These are phyloP conservation scores for Mycena albidolilacea DNA, from an alignment of 768 basidiomycete genomes.

Conservation along the genomic window DNA sequence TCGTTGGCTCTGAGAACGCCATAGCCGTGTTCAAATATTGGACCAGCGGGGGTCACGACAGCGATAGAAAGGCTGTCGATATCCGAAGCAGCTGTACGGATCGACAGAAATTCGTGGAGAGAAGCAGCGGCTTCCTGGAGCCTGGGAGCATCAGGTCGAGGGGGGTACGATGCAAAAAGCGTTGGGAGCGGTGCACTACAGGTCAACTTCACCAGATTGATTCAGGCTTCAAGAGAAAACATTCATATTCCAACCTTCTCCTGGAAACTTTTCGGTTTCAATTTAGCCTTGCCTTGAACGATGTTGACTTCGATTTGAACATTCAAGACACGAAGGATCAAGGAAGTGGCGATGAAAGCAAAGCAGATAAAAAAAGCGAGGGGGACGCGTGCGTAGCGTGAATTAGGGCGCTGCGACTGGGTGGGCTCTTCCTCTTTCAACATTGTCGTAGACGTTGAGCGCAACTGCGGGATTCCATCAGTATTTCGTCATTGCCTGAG, in stretches of 20 bases:
- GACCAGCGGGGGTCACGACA: slow-evolving; percentile 61
- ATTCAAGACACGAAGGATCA: slow-evolving; percentile 14
- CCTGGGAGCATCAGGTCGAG: slow-evolving; percentile 17
- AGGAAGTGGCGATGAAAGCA: not conserved
- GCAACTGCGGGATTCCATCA: too few species aligned
- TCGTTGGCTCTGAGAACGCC: slow-evolving; percentile 63
- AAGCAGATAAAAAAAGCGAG: not conserved
- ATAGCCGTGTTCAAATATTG: slow-evolving; percentile 61
- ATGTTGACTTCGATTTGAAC: slow-evolving; percentile 29
- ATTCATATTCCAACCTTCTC: slow-evolving; percentile 6
- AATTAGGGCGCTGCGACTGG: not conserved
- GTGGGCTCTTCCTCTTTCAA: not conserved
- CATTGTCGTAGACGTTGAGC: slow-evolving; percentile 1
- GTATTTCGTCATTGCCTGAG: too few species aligned
- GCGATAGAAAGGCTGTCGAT: slow-evolving; percentile 68
- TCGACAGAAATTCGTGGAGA: slow-evolving; percentile 48
- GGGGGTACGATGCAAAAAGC: slow-evolving; percentile 32
- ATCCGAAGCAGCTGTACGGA: slow-evolving; percentile 47
- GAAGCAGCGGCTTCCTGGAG: slow-evolving; percentile 28
- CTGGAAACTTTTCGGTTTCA: not conserved
- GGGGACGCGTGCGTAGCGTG: not conserved
- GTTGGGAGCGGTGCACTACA: slow-evolving; percentile 35
- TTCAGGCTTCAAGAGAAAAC: not conserved
- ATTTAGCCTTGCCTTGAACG: slow-evolving; percentile 8
- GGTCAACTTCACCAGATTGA: slow-evolving; percentile 3